Percentiles rank a stretch among this genome's conserved stretches.
These are phyloP conservation scores for Cutaneotrichosporon arboriforme DNA, from an alignment of 1,284 basidiomycete genomes.

Conservation along the genomic window DNA sequence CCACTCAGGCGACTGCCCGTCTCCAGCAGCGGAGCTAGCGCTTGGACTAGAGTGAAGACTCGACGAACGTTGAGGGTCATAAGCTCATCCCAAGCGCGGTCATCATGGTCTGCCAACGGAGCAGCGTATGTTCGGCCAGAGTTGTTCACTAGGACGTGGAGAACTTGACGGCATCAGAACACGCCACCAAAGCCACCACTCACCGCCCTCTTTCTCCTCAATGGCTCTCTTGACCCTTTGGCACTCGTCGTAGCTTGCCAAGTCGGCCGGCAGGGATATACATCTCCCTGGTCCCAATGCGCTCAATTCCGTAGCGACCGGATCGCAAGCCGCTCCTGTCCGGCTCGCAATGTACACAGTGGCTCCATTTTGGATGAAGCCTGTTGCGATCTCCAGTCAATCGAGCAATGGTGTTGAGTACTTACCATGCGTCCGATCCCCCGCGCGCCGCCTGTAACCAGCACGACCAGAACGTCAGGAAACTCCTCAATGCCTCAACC, in stretches of 20 bases:
- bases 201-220: constrained; percentile 48
- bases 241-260: constrained; percentile 56
- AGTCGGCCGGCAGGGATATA: constrained; percentile 55
- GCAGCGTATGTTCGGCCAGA: constrained; percentile 22
- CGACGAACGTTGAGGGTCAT: constrained; percentile 12
- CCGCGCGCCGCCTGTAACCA: no score
- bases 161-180: constrained; percentile 28
- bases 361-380: constrained; percentile 41
- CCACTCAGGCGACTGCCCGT: constrained; percentile 52
- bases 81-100: constrained; percentile 10
- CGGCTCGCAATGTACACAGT: constrained; percentile 44
- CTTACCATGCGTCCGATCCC: no score
- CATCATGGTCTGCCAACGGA: constrained; percentile 7
- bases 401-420: no score
- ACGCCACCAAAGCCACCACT: constrained; percentile 5
- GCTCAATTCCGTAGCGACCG: constrained; percentile 51
- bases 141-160: constrained; percentile 55
- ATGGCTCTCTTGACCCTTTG: constrained; percentile 54
- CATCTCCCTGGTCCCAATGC: constrained; percentile 55
- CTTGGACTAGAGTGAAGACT: constrained; percentile 3
- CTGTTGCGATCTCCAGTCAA: constrained; percentile 46
- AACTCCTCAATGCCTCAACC: no score
- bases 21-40: constrained; percentile 49
- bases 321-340: constrained; percentile 31
- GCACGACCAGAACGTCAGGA: no score